Evolutionary conservation across 176 grass and related monocot species (phyloP).

Genomic region (Rhynchospora breviuscula): DNA sequence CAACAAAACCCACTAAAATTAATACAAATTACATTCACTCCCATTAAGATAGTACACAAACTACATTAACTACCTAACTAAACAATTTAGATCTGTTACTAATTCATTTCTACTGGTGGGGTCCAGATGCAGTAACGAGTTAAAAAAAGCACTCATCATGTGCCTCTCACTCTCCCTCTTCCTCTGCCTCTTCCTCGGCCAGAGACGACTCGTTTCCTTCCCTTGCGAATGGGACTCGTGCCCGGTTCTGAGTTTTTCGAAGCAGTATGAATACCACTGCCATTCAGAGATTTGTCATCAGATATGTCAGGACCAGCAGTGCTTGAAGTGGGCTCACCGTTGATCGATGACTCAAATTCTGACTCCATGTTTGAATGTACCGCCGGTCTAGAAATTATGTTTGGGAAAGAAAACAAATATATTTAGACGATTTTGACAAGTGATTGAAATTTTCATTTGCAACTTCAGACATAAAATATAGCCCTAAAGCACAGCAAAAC

Average conservation of each 20-base stretch:
- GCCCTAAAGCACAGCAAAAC: neutral
- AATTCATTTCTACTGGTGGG: neutral
- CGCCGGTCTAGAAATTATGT: constrained; percentile 34
- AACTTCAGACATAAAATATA: neutral
- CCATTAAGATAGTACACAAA: neutral
- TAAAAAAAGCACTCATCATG: neutral
- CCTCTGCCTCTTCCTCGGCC: constrained; percentile 32
- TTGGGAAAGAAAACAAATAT: neutral
- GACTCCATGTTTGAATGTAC: constrained; percentile 48
- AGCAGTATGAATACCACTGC: neutral
- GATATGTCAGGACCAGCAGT: constrained; percentile 33
- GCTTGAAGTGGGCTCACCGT: constrained; percentile 46
- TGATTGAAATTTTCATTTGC: neutral
- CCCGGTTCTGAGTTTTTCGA: constrained; percentile 6
- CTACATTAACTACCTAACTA: neutral
- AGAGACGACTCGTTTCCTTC: constrained; percentile 41
- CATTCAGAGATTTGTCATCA: constrained; percentile 4
- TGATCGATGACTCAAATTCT: constrained; percentile 42
- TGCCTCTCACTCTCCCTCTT: neutral
- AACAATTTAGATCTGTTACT: neutral
- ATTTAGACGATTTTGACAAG: neutral
- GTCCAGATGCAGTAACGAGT: neutral
- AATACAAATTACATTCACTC: neutral
- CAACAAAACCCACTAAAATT: neutral
- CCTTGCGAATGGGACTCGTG: constrained; percentile 13